A percentile compares a stretch with the other conserved stretches of the same genome.
Evolutionary conservation across 2,329 filamentous ascomycete species (phyloP).

Genomic region (Fusarium pilosicola): DNA sequence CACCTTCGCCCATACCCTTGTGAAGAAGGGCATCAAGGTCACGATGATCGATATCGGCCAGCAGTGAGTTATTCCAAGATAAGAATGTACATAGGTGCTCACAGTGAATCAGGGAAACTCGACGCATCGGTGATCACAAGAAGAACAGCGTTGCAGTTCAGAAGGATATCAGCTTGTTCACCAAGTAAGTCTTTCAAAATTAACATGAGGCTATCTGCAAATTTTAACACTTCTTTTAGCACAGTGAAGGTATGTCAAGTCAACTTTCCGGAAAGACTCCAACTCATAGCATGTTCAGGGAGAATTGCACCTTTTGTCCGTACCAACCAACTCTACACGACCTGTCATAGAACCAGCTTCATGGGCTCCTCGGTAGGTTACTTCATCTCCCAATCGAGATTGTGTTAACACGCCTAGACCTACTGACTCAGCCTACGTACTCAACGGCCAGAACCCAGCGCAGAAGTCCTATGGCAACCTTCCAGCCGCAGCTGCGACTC

Average conservation of each 20-base stretch:
- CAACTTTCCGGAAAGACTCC: no score
- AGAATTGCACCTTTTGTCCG: not conserved
- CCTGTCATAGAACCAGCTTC: not conserved
- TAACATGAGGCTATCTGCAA: not conserved
- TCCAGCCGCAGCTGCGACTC: not conserved
- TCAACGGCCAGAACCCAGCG: not conserved
- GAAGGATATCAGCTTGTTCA: constrained; percentile 10
- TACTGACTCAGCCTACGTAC: not conserved
- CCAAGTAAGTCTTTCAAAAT: not conserved
- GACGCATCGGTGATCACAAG: not conserved
- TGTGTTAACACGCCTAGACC: not conserved
- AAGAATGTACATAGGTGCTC: no score
- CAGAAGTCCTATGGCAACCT: not conserved
- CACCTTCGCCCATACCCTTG: not conserved
- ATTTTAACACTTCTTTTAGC: not conserved
- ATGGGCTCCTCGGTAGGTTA: not conserved
- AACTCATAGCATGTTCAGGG: not conserved
- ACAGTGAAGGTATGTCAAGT: not conserved
- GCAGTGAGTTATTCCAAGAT: not conserved
- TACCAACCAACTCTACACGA: not conserved
- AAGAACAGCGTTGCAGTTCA: constrained; percentile 13
- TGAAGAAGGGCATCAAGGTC: not conserved
- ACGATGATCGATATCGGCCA: constrained; percentile 8
- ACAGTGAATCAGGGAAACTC: not conserved
- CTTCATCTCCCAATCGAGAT: no score